Base-by-base conservation (phyloP, 805 yeast species). In the Limtongia smithiae region DNA sequence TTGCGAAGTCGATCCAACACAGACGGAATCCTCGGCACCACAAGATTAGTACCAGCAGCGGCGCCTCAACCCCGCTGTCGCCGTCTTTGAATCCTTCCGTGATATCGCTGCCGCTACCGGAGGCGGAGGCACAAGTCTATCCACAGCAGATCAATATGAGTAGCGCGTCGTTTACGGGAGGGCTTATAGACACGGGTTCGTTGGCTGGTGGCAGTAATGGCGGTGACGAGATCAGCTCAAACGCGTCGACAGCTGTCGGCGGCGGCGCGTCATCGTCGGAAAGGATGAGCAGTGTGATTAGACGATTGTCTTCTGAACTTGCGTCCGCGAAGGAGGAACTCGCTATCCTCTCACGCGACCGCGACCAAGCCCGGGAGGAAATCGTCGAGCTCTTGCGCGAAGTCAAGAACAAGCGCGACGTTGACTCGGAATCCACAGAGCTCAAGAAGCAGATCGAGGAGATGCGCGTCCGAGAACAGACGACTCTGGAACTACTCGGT, bases 261-360 rank as follows among this genome's bases (percentile, higher is more conserved):
- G 65, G 71, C 0, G n/a, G n/a, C n/a, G 64, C 70, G 18, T 37
- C 96, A 85, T 62, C 64, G 86, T 45, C 77, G 86, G 41, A 80
- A 83, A 54, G 85, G 60, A 74, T 93, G 73, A 81, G 90, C 39
- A 70, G 85, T 0, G 86, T 81, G 42, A 80, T 91, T 17, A 76
- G 95, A 51, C 75, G 90, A 48, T 70, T 91, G 35, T 96, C 91
- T 64, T 77, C 84, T 24, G 97, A 93, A 62, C 65, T 89, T 14
- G 67, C 78, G 37, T 75, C 85, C 0, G 68, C 81, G 44, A 77
- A 73, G 54, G 89, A 83, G 38, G 89, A 85, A 44, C 74, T 83
- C 39, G 71, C 69, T 24, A 72, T 72, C 48, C 65, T 85, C 18
- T 64, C 68, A 2, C 62, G 59, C 3, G 87, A 84, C 49, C 85